Evolutionary conservation across 441 rosid genomes (phyloP).

Genomic region (Eruca vesicaria): DNA sequence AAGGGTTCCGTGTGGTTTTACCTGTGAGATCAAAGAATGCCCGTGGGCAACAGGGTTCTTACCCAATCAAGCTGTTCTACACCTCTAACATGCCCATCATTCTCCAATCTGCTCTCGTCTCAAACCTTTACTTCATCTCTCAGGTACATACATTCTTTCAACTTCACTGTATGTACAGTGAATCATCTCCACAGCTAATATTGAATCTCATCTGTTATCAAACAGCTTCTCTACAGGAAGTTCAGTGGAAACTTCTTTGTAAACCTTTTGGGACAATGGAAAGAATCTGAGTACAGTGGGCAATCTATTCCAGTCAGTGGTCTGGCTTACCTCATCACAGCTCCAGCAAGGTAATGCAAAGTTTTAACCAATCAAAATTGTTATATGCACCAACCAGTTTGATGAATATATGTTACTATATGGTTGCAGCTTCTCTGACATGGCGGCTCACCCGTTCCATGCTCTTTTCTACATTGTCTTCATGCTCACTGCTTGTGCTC

Average conservation of each 20-base stretch:
- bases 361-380: background rate
- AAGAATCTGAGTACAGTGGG: conserved; percentile 80
- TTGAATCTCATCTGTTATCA: background rate
- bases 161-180: background rate
- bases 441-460: too few relatives aligned
- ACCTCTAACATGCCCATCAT: conserved; percentile 75
- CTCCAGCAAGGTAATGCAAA: too few relatives aligned
- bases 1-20: conserved; percentile 39
- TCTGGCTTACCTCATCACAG: conserved; percentile 66
- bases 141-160: conserved; percentile 48
- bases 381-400: background rate
- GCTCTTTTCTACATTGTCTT: too few relatives aligned
- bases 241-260: too few relatives aligned
- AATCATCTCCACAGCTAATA: background rate
- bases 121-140: conserved; percentile 89
- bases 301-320: conserved; percentile 87
- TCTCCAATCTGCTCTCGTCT: conserved; percentile 89
- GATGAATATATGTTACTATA: conserved; percentile 4
- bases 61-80: conserved; percentile 72
- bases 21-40: conserved; percentile 41
- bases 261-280: too few relatives aligned
- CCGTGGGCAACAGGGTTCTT: conserved; percentile 78
- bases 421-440: conserved; percentile 53
- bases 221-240: conserved; percentile 63
- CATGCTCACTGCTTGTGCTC: conserved; percentile 72